A percentile compares a stretch with the other conserved stretches of the same genome.
These are phyloP conservation scores for Naematelia encephala DNA, from an alignment of 768 basidiomycete genomes.

Conservation along the genomic window DNA sequence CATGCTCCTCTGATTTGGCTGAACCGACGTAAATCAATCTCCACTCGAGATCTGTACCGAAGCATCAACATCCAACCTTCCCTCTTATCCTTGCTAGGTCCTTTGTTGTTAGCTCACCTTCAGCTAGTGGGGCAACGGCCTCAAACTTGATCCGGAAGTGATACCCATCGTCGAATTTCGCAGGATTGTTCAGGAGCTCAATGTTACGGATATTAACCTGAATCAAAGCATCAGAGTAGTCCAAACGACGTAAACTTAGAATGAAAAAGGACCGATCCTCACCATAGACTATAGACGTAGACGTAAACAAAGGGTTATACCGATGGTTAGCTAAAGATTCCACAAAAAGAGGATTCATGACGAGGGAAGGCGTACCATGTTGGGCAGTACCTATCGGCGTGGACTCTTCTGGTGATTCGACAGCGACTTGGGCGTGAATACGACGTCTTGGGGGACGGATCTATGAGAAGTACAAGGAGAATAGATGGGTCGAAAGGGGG, in stretches of 20 bases:
- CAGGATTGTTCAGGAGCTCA: slow-evolving; percentile 83
- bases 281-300: slow-evolving; percentile 34
- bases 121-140: slow-evolving; percentile 83
- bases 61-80: background rate
- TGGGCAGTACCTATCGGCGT: too few species aligned
- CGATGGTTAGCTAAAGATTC: background rate
- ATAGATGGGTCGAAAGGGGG: too few species aligned
- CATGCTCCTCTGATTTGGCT: slow-evolving; percentile 82
- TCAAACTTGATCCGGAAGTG: slow-evolving; percentile 95
- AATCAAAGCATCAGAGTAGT: background rate
- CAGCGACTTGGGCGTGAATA: too few species aligned
- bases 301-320: background rate
- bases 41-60: slow-evolving; percentile 84
- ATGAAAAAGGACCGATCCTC: too few species aligned
- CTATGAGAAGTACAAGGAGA: background rate
- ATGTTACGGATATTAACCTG: slow-evolving; percentile 54
- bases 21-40: slow-evolving; percentile 94
- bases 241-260: too few species aligned
- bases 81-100: background rate
- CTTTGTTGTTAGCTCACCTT: slow-evolving; percentile 59
- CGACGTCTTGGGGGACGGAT: too few species aligned
- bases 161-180: slow-evolving; percentile 85
- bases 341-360: background rate
- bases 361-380: slow-evolving; percentile 2
- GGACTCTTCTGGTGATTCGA: too few species aligned